A percentile compares a stretch with the other conserved stretches of the same genome.
phyloP scores from a whole-genome alignment of 2,329 filamentous ascomycete species.

The Sarocladium kiliense region DNA sequence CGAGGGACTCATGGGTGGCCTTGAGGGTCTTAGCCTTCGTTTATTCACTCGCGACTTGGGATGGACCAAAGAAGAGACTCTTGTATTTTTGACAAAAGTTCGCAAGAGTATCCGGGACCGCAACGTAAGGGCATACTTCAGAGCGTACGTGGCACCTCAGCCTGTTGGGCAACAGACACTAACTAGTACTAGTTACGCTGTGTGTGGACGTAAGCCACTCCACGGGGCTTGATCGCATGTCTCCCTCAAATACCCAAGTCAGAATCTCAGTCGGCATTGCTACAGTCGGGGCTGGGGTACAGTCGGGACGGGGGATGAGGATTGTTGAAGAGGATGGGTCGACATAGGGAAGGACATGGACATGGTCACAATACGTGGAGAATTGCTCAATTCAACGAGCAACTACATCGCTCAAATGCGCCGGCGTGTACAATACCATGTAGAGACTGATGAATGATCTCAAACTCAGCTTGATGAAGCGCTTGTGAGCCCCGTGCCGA shows the following conservation, averaged over 20 bases:
- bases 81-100: conserved; percentile 18
- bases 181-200: neutral
- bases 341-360: neutral
- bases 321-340: neutral
- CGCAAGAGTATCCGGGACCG: conserved; percentile 19
- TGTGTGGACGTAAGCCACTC: neutral
- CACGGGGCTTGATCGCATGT: neutral
- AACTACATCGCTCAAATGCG: too few relatives aligned
- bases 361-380: too few relatives aligned
- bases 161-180: neutral
- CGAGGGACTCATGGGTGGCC: conserved; percentile 15
- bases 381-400: too few relatives aligned
- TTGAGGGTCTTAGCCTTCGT: conserved; percentile 23
- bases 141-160: neutral
- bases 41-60: conserved; percentile 21
- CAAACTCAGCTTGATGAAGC: too few relatives aligned
- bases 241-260: neutral
- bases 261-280: neutral
- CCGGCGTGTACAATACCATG: too few relatives aligned
- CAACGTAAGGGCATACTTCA: neutral
- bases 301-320: neutral
- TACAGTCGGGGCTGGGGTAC: neutral
- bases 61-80: conserved; percentile 20
- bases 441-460: too few relatives aligned
- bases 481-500: too few relatives aligned